Evolutionary conservation across 176 grass and related monocot genomes (phyloP).

Genomic region (Rhynchospora tenuis): DNA sequence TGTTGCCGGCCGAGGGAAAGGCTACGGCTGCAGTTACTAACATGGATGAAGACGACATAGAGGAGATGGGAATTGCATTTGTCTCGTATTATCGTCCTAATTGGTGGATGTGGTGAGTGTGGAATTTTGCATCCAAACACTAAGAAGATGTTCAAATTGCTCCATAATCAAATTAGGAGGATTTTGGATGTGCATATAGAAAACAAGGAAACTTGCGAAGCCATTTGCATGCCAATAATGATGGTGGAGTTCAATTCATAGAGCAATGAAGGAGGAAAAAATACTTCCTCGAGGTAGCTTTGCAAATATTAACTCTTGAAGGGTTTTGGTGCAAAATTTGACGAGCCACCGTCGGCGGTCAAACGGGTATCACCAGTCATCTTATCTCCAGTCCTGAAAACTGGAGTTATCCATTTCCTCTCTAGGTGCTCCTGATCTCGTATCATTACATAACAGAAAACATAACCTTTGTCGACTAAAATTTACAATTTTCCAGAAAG

Average conservation of each 20-base stretch:
- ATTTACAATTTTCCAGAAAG: background rate
- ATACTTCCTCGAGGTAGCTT: background rate
- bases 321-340: background rate
- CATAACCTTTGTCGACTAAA: background rate
- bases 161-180: background rate
- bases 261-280: background rate
- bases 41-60: slow-evolving; percentile 6
- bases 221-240: no score
- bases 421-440: background rate
- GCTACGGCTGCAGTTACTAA: background rate
- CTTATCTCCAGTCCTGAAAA: background rate
- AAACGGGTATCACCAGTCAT: background rate
- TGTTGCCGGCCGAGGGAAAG: slow-evolving; percentile 3
- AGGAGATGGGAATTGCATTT: background rate
- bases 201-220: background rate
- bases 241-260: background rate
- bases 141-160: background rate
- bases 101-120: slow-evolving; percentile 14
- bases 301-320: background rate
- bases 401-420: background rate
- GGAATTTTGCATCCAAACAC: background rate
- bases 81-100: background rate
- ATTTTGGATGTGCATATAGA: background rate
- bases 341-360: background rate
- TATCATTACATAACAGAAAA: background rate